Evolutionary conservation across 306 rosid species (phyloP).

Genomic region (Dicorynia guianensis): DNA sequence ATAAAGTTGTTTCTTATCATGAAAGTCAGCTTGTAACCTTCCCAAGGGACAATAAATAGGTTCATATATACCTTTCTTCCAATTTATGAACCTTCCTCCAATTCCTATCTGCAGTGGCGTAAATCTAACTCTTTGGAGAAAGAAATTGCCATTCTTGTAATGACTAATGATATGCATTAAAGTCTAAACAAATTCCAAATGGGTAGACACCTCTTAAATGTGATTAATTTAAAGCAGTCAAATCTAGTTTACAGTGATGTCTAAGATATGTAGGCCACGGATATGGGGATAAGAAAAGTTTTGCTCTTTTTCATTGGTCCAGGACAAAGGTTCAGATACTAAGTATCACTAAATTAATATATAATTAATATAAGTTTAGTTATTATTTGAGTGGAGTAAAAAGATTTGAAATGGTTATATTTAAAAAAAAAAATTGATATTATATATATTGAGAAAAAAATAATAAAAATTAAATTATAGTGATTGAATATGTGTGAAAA

Average conservation of each 20-base stretch:
- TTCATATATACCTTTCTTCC: slow-evolving; percentile 50
- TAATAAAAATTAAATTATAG: too few species aligned
- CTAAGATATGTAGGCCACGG: slow-evolving; percentile 39
- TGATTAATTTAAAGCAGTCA: not conserved
- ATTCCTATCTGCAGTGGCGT: slow-evolving; percentile 30
- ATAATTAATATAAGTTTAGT: too few species aligned
- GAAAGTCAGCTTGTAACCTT: slow-evolving; percentile 54
- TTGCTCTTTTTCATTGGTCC: slow-evolving; percentile 30
- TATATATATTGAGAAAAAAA: too few species aligned
- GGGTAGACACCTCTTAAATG: too few species aligned
- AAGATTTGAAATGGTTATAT: too few species aligned
- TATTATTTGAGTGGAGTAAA: too few species aligned
- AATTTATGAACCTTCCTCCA: slow-evolving; percentile 57
- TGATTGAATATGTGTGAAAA: too few species aligned
- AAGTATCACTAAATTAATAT: slow-evolving; percentile 25
- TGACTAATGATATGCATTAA: too few species aligned
- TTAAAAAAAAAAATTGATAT: too few species aligned
- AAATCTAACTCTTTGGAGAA: slow-evolving; percentile 1
- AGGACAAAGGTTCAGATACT: slow-evolving; percentile 27
- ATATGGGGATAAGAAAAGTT: not conserved
- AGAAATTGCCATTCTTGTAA: too few species aligned
- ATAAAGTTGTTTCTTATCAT: slow-evolving; percentile 66
- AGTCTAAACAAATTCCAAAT: too few species aligned
- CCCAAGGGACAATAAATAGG: slow-evolving; percentile 53
- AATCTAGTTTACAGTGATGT: slow-evolving; percentile 33